These are phyloP conservation scores for Glutinoglossum americanum DNA, from an alignment of 495 filamentous ascomycete species.

Conservation along the genomic window DNA sequence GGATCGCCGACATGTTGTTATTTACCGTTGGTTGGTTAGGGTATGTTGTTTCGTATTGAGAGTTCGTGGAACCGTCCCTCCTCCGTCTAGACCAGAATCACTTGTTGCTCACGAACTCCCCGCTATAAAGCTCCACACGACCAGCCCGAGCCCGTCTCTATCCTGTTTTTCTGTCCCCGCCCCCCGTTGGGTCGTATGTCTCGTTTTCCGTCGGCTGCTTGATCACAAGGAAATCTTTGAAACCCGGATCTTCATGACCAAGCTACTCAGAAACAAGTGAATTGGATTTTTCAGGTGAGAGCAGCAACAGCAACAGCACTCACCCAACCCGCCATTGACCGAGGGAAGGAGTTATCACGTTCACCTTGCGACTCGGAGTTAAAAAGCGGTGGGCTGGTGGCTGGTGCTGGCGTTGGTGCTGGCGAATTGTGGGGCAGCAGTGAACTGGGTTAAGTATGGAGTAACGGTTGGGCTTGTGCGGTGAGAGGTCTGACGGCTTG, in stretches of 20 bases:
- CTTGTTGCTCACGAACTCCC: too few relatives aligned
- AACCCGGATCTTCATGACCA: too few relatives aligned
- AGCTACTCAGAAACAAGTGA: too few relatives aligned
- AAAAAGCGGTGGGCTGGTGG: not conserved
- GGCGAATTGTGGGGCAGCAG: not conserved
- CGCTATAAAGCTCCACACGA: too few relatives aligned
- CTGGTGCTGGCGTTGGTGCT: not conserved
- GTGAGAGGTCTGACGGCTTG: not conserved
- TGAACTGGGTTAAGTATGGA: too few relatives aligned
- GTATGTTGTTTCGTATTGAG: not conserved
- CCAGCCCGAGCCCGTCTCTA: too few relatives aligned
- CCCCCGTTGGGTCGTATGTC: too few relatives aligned
- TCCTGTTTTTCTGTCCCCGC: too few relatives aligned
- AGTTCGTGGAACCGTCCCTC: not conserved
- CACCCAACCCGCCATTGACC: not conserved
- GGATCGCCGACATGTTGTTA: not conserved
- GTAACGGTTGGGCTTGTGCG: not conserved
- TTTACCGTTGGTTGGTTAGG: not conserved
- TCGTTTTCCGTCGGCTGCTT: too few relatives aligned
- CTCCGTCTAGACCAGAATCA: too few relatives aligned
- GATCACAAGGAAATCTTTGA: too few relatives aligned
- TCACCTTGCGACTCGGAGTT: not conserved
- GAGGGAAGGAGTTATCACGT: not conserved
- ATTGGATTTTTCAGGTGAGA: too few relatives aligned
- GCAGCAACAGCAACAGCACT: not conserved